Evolutionary conservation across 2,329 filamentous ascomycete species (phyloP), one percentile per base, ranked within the genome.

Genomic region (Arthrobotrys sphaeroides): DNA sequence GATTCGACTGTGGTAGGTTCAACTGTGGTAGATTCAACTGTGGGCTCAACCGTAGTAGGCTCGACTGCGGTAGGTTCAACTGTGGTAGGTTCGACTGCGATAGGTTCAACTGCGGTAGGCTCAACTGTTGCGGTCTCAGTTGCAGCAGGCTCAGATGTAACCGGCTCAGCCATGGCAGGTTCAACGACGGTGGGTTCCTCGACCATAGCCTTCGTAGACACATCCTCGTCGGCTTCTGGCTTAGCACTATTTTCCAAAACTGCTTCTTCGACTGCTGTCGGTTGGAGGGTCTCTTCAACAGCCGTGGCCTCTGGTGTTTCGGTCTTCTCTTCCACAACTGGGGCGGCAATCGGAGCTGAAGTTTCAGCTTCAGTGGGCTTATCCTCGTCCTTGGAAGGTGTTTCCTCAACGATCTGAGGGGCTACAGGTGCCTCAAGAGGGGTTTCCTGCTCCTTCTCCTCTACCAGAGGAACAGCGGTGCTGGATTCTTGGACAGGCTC

Each of bases 181-280:
- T n/a, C n/a, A n/a, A n/a, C 66, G n/a, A 51, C 43, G 9, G 49
- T 38, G 13, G 67, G 67, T 28, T 53, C 67, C 6, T 55, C 57
- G 13, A 57, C 31, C 13, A 36, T 36, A 6, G 55, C 43, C 26
- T 60, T 42, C 13, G 47, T 18, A 10, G 66, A 53, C 7, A 45
- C 51, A 13, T 53, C 57, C 7, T 72, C 67, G 6, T 64, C 57
- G 10, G 31, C 38, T 18, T 31, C 40, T 33, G 61, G 60, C 12
- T 65, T 73, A 18, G 26, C 33, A 24, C 59, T 26, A 40, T 22
- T 60, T 28, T 66, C 68, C 13, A 49, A 10, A 28, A 57, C 67
- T n/a, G 53, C 45, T 24, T 67, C 70, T 6, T 74, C 70, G 13
- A 74, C 36, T 10, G 55, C 12, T 4, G 38, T 57, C 49, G 62